A percentile compares a stretch with the other conserved stretches of the same genome.
These are phyloP conservation scores for Trichoderma polysporum DNA, from an alignment of 2,329 filamentous ascomycete species.

Conservation along the genomic window DNA sequence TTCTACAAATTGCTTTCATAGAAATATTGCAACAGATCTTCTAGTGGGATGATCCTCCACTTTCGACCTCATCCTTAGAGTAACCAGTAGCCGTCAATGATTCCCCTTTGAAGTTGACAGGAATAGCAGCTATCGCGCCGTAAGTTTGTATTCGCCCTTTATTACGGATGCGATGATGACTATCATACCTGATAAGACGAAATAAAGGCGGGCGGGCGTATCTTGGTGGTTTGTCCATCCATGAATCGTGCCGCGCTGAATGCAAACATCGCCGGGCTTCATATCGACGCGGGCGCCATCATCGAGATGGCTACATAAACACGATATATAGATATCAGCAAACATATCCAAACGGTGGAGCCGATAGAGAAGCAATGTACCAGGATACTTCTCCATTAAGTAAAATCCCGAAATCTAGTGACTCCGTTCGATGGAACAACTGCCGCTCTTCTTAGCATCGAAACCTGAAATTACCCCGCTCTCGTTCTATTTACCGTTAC, in stretches of 20 bases:
- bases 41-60: neutral
- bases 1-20: neutral
- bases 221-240: constrained; percentile 26
- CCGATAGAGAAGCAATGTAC: constrained; percentile 4
- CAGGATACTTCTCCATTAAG: constrained; percentile 25
- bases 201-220: constrained; percentile 25
- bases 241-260: constrained; percentile 28
- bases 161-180: neutral
- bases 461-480: neutral
- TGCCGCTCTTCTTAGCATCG: neutral
- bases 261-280: constrained; percentile 26
- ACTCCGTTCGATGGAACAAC: constrained; percentile 28
- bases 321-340: neutral
- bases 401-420: constrained; percentile 27
- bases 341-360: neutral
- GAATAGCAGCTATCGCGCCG: constrained; percentile 25
- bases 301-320: constrained; percentile 23
- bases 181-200: constrained; percentile 32
- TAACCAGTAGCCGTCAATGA: constrained; percentile 6
- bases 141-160: neutral
- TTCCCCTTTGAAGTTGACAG: constrained; percentile 1
- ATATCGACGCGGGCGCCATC: constrained; percentile 25
- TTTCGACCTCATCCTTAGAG: constrained; percentile 2
- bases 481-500: constrained; percentile 14
- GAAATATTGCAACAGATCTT: neutral